Conservation (phyloP, 2,329 filamentous ascomycete genomes). For the Aspergillus sp. region DNA sequence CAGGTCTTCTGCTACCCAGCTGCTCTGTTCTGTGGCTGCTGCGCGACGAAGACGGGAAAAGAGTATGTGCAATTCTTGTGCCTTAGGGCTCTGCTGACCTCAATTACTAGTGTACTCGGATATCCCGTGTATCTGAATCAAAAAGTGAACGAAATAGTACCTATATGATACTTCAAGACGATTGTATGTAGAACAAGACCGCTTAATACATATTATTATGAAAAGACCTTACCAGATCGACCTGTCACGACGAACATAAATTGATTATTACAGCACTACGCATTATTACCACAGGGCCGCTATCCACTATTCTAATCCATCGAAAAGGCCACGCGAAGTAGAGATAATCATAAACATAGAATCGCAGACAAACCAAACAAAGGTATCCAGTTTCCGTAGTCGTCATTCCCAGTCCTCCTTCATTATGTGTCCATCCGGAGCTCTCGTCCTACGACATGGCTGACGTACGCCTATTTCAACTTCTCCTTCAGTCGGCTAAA, state of each 20-base stretch:
- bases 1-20: conserved; percentile 56
- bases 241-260: background rate
- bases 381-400: conserved; percentile 21
- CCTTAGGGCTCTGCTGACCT: conserved; percentile 11
- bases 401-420: conserved; percentile 14
- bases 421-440: background rate
- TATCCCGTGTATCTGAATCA: conserved; percentile 53
- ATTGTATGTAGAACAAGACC: background rate
- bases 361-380: conserved; percentile 8
- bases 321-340: background rate
- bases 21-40: conserved; percentile 56
- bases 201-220: too few relatives aligned
- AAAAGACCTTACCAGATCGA: too few relatives aligned
- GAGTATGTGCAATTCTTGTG: conserved; percentile 38
- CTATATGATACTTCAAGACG: conserved; percentile 9
- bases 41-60: conserved; percentile 52
- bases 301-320: background rate
- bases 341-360: conserved; percentile 1
- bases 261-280: background rate
- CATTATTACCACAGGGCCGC: background rate
- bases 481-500: conserved; percentile 57
- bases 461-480: conserved; percentile 35
- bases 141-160: conserved; percentile 50
- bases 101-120: conserved; percentile 46
- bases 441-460: too few relatives aligned